Percentiles rank a stretch among this genome's conserved stretches.
Conservation (phyloP, 257 asterid species). For the Solanum chilense region DNA sequence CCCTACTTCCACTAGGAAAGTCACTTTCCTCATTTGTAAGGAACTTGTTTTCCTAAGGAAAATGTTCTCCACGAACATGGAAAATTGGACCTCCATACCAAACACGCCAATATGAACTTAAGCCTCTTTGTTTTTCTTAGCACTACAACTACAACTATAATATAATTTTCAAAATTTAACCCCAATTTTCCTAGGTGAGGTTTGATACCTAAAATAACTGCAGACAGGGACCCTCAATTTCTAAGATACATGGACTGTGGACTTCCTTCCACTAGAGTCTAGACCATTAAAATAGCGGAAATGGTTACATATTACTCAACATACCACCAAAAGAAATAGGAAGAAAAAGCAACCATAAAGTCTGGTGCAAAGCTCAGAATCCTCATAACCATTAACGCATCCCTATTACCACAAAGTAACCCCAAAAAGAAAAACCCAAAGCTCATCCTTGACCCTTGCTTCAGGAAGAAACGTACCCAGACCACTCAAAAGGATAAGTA, state of each 20-base stretch:
- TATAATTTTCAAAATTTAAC: neutral
- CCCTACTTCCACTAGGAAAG: neutral
- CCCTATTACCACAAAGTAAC: neutral
- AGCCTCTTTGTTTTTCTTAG: neutral
- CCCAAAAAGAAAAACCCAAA: neutral
- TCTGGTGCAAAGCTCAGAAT: neutral
- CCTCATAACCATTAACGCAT: neutral
- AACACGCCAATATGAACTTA: neutral
- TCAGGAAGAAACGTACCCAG: neutral
- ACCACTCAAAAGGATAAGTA: neutral
- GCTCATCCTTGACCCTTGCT: neutral
- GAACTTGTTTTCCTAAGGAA: neutral
- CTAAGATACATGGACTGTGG: neutral
- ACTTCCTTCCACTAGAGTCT: neutral
- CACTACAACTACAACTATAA: neutral
- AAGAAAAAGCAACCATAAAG: no score
- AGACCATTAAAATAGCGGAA: neutral
- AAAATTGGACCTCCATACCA: neutral
- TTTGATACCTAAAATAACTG: neutral
- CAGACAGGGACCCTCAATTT: neutral
- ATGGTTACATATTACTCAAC: neutral
- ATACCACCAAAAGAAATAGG: no score
- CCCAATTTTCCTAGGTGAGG: neutral
- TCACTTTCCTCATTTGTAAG: neutral
- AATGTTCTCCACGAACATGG: neutral